A percentile compares a stretch with the other conserved stretches of the same genome.
These are phyloP conservation scores for Trapa bicornis DNA, from an alignment of 345 rosid species.

Conservation along the genomic window DNA sequence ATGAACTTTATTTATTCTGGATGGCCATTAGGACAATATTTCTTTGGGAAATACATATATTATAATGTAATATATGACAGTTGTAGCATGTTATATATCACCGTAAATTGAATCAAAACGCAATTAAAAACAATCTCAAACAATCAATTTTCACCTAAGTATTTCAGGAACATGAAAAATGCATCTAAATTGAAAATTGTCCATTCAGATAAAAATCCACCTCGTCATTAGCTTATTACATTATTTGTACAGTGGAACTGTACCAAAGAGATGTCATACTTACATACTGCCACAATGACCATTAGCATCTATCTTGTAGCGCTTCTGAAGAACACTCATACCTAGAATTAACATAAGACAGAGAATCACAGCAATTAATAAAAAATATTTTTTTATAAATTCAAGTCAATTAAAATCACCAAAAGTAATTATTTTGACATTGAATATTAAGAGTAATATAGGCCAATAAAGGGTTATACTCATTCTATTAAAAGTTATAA, in stretches of 20 bases:
- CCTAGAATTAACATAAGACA: slow-evolving; percentile 26
- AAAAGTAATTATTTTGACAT: neutral
- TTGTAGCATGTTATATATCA: neutral
- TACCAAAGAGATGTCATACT: slow-evolving; percentile 8
- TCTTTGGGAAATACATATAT: neutral
- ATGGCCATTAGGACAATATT: neutral
- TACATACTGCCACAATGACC: slow-evolving; percentile 49
- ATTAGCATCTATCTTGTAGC: slow-evolving; percentile 57
- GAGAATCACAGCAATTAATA: neutral
- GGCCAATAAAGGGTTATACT: too few relatives aligned
- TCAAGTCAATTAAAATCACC: neutral
- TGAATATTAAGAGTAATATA: neutral
- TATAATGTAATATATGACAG: neutral
- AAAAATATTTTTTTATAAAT: neutral
- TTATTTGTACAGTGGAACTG: neutral
- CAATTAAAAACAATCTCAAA: neutral
- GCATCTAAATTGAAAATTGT: neutral
- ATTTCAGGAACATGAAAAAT: neutral
- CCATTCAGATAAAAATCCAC: neutral
- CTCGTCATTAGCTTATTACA: neutral
- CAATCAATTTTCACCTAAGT: neutral
- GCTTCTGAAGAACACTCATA: slow-evolving; percentile 37
- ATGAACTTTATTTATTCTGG: neutral
- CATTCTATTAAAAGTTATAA: too few relatives aligned
- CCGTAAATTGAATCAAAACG: neutral